Conservation (phyloP, 306 rosid species). For the Rosa multiflora region DNA sequence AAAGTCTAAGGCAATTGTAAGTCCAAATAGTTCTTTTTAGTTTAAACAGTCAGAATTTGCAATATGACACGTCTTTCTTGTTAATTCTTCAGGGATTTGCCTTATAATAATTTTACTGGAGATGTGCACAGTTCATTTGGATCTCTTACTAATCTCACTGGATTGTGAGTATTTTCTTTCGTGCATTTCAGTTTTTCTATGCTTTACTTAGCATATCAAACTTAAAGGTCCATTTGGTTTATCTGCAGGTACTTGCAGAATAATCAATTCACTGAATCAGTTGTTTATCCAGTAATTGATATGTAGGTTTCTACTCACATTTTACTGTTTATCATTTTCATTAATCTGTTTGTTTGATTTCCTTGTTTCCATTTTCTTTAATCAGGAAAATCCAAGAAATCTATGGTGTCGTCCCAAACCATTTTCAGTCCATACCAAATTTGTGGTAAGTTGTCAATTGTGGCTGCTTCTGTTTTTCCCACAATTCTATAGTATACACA, state of each 20-base stretch:
- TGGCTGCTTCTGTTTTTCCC: no score
- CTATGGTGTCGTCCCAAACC: no score
- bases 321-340: no score
- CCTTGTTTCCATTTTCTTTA: no score
- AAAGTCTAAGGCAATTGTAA: conserved; percentile 75
- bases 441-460: no score
- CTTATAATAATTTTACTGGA: conserved; percentile 74
- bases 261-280: conserved; percentile 83
- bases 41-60: conserved; percentile 9
- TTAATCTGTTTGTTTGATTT: no score
- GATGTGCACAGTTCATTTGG: conserved; percentile 87
- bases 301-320: no score
- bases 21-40: conserved; percentile 24
- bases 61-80: conserved; percentile 21
- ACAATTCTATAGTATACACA: no score
- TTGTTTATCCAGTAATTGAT: conserved; percentile 32
- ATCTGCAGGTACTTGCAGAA: conserved; percentile 68
- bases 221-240: conserved; percentile 14
- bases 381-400: no score
- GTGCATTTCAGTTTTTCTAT: not conserved
- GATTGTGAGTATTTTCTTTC: conserved; percentile 49
- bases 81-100: conserved; percentile 52
- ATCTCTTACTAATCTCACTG: conserved; percentile 47
- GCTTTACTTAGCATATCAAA: conserved; percentile 22
- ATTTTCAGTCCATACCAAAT: no score